Evolutionary conservation across 345 rosid species (phyloP), one percentile per base, ranked within the genome.

Genomic region (Hirschfeldia incana): DNA sequence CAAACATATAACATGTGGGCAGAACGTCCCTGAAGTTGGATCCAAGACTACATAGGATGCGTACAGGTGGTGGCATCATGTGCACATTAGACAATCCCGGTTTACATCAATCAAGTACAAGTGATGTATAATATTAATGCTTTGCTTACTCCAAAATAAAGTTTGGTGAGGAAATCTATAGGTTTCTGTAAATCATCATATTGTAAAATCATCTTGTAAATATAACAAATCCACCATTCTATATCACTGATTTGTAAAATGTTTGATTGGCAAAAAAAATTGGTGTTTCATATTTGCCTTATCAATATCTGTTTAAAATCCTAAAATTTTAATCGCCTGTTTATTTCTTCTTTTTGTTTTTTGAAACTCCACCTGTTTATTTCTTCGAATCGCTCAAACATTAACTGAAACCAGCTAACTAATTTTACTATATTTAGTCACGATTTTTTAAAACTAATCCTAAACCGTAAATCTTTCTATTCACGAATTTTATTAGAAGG

Each of bases 71-170:
- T 61, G 57, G 57, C n/a, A 13, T 49, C 71, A 78, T 78, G 81
- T 71, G 29, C 75, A 64, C 39, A 36, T 29, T 16, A 65, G 81
- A 77, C 81, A 65, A 28, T 33, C 76, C 71, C 60, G 65, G 42
- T 78, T 29, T 8, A 72, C 81, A 57, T 71, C 81, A 78, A 72
- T 78, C 81, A 78, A 78, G 61, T 71, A 21, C 67, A 64, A 28
- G n/a, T 64, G 70, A 28, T 63, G 70, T 77, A 29, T 65, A 57
- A 11, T 65, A 53, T 9, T 33, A 8, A 76, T 15, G 53, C 37
- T 33, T 69, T 21, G 16, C 57, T 49, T 49, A 49, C 63, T 44
- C 74, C 16, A 62, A 60, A 61, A 12, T 32, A 59, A 37, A 11
- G 32, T 58, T 44, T 76, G 53, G 17, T 69, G 16, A 32, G 57